Base-by-base conservation (phyloP, 257 asterid genomes). In the Mitragyna speciosa region DNA sequence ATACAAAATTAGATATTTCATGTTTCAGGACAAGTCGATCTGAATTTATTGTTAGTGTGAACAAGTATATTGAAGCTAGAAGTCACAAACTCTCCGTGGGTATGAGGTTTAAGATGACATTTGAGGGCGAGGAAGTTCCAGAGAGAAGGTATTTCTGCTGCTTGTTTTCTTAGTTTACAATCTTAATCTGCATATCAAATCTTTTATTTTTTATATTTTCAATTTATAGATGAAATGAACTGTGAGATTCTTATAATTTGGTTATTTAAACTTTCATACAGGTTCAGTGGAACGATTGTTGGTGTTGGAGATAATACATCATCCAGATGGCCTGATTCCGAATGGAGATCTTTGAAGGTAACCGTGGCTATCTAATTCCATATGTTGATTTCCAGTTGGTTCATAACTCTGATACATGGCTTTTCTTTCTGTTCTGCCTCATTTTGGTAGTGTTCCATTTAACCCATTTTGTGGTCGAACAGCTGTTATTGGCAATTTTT, bases 91-190 rank as follows among this genome's bases (percentile, higher is more conserved):
- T 96, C 48, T 89, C 96, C 48, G 96, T 94, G 80, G 99, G 98
- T 87, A 91, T 96, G 98, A 88, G 99, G 87, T 92, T 92, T 88
- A 96, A 90, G 92, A 96, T 96, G 99, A 89, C 91, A 84, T 96
- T 96, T 80, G 99, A 96, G 87, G 97, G 98, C 12, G 99, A 96
- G 83, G 99, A 96, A 85, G 97, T 90, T 85, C 97, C 97, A 33
- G 99, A 96, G 84, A 90, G 96, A 89, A 94, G 99, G 99, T 96
- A 88, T 54, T n/a, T 33, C 78, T 65, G 71, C 52, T 68, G 65
- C 59, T 59, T 31, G 45, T 36, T 4, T 30, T 76, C 45, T 79
- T 49, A 30, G 61, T 70, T 67, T 47, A 12, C 45, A 19, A 30
- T 51, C 19, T 54, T 51, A 15, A 30, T 11, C 81, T 52, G 45